Evolutionary conservation across 345 rosid species (phyloP), one percentile per base, ranked within the genome.

Genomic region (Eutrema japonicum): DNA sequence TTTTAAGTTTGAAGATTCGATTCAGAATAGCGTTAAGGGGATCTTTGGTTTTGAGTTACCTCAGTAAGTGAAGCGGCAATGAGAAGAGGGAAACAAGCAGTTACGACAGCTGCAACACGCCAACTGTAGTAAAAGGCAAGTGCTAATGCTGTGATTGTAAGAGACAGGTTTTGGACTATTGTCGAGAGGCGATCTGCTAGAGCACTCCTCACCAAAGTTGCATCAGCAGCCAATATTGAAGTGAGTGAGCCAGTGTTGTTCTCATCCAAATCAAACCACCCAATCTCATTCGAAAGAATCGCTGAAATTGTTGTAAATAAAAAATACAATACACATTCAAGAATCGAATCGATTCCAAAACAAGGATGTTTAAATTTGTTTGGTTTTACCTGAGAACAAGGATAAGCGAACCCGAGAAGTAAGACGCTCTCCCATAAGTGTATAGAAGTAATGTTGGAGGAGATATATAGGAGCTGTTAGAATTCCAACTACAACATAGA

Each of bases 191-290:
- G 86, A 69, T 93, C 98, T 3, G 92, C 97, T 6, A 93, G 79
- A 62, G 96, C 81, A 66, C 93, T 85, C 49, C 92, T 76, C 11
- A 93, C 97, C 45, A 84, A 65, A 35, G 90, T 91, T 52, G 97
- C 97, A 79, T 86, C 96, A 27, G 92, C 86, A 47, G 98, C 90
- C 73, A 93, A 80, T 47, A 85, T 76, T 50, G 94, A 84, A 13
- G 91, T 81, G 59, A 89, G 70, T 7, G 84, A 81, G 52, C 96
- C 97, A 4, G 87, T 85, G 40, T 62, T 85, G 75, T 93, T 90
- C 74, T 90, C 96, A 9, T 90, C 94, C 66, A 81, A 46, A 85
- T 93, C 98, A 68, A 93, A 90, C 98, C 93, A 93, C 5, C 86
- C 97, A 51, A 93, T 84, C 83, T 93, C 98, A 52, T 89, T 90